A percentile compares a stretch with the other conserved stretches of the same genome.
These are phyloP conservation scores for Colletotrichum gigasporum DNA, from an alignment of 2,329 filamentous ascomycete species.

Conservation along the genomic window DNA sequence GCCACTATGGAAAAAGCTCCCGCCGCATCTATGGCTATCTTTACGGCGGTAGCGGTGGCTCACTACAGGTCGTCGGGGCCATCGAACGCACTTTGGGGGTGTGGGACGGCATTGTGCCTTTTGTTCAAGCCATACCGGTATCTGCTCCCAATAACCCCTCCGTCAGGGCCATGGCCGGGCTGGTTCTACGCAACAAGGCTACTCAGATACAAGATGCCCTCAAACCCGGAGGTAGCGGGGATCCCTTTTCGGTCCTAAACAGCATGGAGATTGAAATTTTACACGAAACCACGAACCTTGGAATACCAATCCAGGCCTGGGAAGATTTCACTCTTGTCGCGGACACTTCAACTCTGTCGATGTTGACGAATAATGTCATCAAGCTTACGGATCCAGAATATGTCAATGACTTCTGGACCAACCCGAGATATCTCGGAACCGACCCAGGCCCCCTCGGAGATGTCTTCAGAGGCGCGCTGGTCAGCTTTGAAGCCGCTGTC, in stretches of 20 bases:
- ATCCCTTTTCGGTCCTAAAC: neutral
- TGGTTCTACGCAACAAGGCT: conserved; percentile 11
- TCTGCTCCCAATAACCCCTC: conserved; percentile 32
- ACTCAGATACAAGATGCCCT: conserved; percentile 18
- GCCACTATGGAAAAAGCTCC: conserved; percentile 23
- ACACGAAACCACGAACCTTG: conserved; percentile 15
- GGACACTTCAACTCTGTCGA: neutral
- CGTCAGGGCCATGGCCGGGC: conserved; percentile 23
- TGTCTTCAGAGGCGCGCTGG: conserved; percentile 10
- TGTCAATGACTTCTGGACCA: conserved; percentile 33
- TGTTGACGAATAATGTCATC: neutral
- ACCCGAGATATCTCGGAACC: conserved; percentile 30
- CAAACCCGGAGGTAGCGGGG: conserved; percentile 23
- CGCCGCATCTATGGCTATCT: conserved; percentile 34
- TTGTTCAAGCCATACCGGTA: conserved; percentile 34
- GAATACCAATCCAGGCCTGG: conserved; percentile 16
- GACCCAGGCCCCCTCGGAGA: conserved; percentile 27
- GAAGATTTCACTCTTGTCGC: conserved; percentile 23
- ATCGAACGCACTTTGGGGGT: conserved; percentile 34
- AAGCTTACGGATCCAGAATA: conserved; percentile 27
- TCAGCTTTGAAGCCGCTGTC: conserved; percentile 12
- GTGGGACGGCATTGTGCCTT: conserved; percentile 35
- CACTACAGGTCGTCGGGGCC: conserved; percentile 33
- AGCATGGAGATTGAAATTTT: conserved; percentile 11
- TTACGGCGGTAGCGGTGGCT: conserved; percentile 37